These are phyloP conservation scores for Oldenlandia corymbosa DNA, from an alignment of 257 asterid species.

Conservation along the genomic window DNA sequence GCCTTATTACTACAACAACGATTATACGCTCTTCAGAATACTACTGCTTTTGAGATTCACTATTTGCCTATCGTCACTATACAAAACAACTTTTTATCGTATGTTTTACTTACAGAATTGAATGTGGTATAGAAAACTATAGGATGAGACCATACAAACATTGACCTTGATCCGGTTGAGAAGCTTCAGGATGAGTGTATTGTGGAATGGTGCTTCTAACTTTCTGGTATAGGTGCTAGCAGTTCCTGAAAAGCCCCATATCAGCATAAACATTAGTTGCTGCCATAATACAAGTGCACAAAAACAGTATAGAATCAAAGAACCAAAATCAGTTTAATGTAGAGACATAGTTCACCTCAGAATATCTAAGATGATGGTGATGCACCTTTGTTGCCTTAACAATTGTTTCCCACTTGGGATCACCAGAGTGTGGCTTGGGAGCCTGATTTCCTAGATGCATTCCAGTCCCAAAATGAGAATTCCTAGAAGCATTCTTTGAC, in stretches of 20 bases:
- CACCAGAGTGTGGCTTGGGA: constrained; percentile 29
- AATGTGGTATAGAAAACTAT: neutral
- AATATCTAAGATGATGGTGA: constrained; percentile 38
- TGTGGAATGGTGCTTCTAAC: constrained; percentile 24
- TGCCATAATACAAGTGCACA: neutral
- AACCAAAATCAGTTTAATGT: neutral
- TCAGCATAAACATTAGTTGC: constrained; percentile 6
- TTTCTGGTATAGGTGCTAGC: constrained; percentile 47
- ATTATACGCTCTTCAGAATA: neutral
- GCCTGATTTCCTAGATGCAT: constrained; percentile 21
- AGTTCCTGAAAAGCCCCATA: constrained; percentile 50
- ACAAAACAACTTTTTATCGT: neutral
- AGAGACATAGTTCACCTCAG: constrained; percentile 38
- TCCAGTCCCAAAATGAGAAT: constrained; percentile 22
- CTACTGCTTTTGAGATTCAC: neutral
- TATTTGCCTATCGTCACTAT: constrained; percentile 7
- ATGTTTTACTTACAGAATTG: constrained; percentile 14
- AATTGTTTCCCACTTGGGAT: constrained; percentile 57
- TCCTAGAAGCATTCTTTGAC: constrained; percentile 28
- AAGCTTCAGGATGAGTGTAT: constrained; percentile 1
- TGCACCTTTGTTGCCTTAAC: constrained; percentile 49
- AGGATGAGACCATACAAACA: neutral
- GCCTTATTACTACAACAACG: neutral
- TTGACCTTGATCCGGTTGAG: neutral
- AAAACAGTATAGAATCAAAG: neutral